Percentiles rank a stretch among this genome's conserved stretches.
These are phyloP conservation scores for Panicum hallii DNA, from an alignment of 202 grass and related monocot genomes.

Conservation along the genomic window DNA sequence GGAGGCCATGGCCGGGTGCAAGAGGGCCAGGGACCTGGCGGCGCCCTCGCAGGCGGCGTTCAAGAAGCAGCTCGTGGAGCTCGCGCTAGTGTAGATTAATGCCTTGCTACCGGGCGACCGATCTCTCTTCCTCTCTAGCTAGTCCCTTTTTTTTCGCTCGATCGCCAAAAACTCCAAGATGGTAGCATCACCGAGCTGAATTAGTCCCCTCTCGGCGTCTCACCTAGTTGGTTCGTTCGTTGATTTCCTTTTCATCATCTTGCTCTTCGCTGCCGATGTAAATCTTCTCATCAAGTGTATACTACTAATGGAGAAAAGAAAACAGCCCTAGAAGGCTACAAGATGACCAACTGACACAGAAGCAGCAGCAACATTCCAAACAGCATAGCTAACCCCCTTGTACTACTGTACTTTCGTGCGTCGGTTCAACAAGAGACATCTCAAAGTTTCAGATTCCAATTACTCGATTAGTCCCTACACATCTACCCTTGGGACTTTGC, in stretches of 20 bases:
- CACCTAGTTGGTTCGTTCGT: slow-evolving; percentile 39
- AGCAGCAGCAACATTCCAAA: slow-evolving; percentile 18
- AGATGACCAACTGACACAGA: slow-evolving; percentile 38
- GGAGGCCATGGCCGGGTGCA: slow-evolving; percentile 35
- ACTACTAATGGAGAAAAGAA: slow-evolving; percentile 15
- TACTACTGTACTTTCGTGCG: not conserved
- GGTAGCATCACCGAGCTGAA: slow-evolving; percentile 29
- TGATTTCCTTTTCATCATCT: slow-evolving; percentile 31
- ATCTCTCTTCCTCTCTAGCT: slow-evolving; percentile 35
- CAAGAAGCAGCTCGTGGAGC: slow-evolving; percentile 75
- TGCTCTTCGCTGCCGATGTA: slow-evolving; percentile 40
- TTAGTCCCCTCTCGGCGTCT: slow-evolving; percentile 39
- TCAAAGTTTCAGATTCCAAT: not conserved
- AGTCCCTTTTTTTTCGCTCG: slow-evolving; percentile 17
- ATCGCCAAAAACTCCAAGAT: slow-evolving; percentile 25
- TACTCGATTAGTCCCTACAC: not conserved
- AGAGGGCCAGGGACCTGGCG: slow-evolving; percentile 46
- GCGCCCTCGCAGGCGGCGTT: slow-evolving; percentile 48
- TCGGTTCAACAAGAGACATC: not conserved
- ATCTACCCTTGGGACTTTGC: not conserved
- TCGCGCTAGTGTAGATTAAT: slow-evolving; percentile 45
- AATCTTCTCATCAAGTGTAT: slow-evolving; percentile 47
- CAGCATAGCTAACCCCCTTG: not conserved
- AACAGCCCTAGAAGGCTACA: slow-evolving; percentile 13
- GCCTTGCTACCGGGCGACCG: slow-evolving; percentile 10